Conservation (phyloP, 2,329 filamentous ascomycete genomes). For the Aureobasidium leucospermi region DNA sequence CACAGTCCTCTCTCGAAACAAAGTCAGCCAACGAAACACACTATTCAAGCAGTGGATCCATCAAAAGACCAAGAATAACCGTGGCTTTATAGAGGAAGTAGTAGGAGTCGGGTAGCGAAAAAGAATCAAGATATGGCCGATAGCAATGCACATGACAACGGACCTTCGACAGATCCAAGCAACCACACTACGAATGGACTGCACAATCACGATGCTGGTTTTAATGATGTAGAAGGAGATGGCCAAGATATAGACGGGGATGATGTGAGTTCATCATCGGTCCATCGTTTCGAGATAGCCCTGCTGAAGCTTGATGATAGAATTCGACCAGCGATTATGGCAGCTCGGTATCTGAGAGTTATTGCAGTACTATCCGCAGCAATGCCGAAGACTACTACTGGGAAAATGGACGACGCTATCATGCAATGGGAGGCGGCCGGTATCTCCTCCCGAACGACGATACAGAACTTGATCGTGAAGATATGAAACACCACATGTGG, state of each 20-base stretch:
- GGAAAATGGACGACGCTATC: conserved; percentile 23
- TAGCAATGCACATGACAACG: neutral
- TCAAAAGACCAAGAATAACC: too few species aligned
- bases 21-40: neutral
- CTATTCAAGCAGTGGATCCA: too few species aligned
- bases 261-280: neutral
- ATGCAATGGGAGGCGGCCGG: conserved; percentile 17
- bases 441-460: conserved; percentile 16
- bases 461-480: conserved; percentile 14
- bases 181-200: neutral
- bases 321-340: conserved; percentile 1
- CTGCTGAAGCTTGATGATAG: neutral
- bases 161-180: neutral
- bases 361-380: conserved; percentile 10
- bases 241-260: neutral
- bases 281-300: too few species aligned
- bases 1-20: neutral
- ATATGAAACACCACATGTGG: conserved; percentile 17
- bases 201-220: neutral
- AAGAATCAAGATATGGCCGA: neutral
- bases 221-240: neutral
- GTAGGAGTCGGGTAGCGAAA: neutral
- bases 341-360: conserved; percentile 1
- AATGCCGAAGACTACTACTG: conserved; percentile 16
- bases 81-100: neutral